Evolutionary conservation across 768 basidiomycete species (phyloP).

Genomic region (Termitomyces sp.): DNA sequence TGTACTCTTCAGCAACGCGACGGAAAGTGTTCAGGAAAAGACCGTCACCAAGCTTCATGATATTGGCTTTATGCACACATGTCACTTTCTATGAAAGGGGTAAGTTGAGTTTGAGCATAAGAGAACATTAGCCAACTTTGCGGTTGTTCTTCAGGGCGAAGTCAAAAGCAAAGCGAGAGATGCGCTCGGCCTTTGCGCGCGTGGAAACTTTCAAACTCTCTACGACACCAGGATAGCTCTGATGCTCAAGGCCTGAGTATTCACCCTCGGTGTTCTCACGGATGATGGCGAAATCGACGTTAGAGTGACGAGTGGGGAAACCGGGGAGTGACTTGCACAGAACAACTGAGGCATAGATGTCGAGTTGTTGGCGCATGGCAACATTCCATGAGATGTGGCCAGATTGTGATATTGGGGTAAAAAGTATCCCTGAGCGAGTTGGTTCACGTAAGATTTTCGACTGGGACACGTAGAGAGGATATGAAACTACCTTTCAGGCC

Average conservation of each 20-base stretch:
- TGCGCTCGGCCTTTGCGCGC: constrained; percentile 91
- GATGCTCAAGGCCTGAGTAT: constrained; percentile 98
- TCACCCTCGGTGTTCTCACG: constrained; percentile 99
- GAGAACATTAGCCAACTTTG: constrained; percentile 52
- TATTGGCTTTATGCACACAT: constrained; percentile 99
- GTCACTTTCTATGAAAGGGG: constrained; percentile 79
- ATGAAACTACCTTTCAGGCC: constrained; percentile 82
- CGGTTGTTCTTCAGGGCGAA: constrained; percentile 98
- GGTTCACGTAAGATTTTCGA: not conserved
- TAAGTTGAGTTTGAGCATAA: not conserved
- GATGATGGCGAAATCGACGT: constrained; percentile 98
- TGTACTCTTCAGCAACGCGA: constrained; percentile 94
- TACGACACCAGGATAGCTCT: constrained; percentile 96
- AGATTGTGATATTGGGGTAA: constrained; percentile 93
- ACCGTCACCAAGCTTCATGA: constrained; percentile 99
- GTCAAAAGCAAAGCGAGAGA: constrained; percentile 96
- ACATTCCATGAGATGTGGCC: constrained; percentile 99
- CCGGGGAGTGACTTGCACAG: constrained; percentile 98
- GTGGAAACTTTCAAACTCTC: constrained; percentile 98
- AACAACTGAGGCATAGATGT: constrained; percentile 98
- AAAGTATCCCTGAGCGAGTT: constrained; percentile 76
- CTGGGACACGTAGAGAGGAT: not conserved
- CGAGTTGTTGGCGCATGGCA: constrained; percentile 98
- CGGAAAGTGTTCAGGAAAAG: constrained; percentile 99
- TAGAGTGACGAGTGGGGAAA: constrained; percentile 89